A percentile compares a stretch with the other conserved stretches of the same genome.
These are phyloP conservation scores for Hypoxylon intermedium DNA, from an alignment of 495 filamentous ascomycete genomes.

Conservation along the genomic window DNA sequence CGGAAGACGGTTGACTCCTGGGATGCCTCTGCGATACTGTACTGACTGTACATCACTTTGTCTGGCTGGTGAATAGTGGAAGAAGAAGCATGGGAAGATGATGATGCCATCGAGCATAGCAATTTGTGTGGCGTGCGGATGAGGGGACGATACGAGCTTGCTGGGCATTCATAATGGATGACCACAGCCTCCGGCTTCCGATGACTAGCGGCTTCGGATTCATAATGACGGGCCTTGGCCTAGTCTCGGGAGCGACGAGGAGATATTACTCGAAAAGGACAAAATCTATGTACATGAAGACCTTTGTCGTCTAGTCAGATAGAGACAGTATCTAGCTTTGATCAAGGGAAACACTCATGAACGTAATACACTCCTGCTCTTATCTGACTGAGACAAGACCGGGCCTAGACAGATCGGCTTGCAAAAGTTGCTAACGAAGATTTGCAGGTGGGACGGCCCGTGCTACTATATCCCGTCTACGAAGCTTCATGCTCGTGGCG, in stretches of 20 bases:
- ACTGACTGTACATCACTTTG: slow-evolving; percentile 33
- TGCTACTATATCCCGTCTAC: neutral
- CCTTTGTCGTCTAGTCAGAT: slow-evolving; percentile 20
- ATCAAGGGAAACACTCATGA: slow-evolving; percentile 14
- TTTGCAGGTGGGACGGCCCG: too few relatives aligned
- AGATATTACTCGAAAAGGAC: slow-evolving; percentile 19
- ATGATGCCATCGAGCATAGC: slow-evolving; percentile 14
- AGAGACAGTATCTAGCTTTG: slow-evolving; percentile 10
- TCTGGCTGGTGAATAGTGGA: neutral
- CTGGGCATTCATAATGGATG: slow-evolving; percentile 20
- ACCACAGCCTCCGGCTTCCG: slow-evolving; percentile 28
- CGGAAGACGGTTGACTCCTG: slow-evolving; percentile 8
- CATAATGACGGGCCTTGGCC: slow-evolving; percentile 2
- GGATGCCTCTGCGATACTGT: slow-evolving; percentile 27
- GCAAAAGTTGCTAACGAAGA: too few relatives aligned
- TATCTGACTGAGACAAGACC: neutral
- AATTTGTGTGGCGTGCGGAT: slow-evolving; percentile 26
- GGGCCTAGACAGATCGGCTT: too few relatives aligned
- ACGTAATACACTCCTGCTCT: neutral
- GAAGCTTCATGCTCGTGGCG: slow-evolving; percentile 3
- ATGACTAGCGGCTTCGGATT: slow-evolving; percentile 6
- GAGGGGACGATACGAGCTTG: slow-evolving; percentile 28
- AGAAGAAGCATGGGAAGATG: neutral
- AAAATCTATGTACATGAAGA: slow-evolving; percentile 31
- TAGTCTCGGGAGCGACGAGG: slow-evolving; percentile 24